Evolutionary conservation across 306 rosid species (phyloP), one percentile per base, ranked within the genome.

Genomic region (Senna tora): DNA sequence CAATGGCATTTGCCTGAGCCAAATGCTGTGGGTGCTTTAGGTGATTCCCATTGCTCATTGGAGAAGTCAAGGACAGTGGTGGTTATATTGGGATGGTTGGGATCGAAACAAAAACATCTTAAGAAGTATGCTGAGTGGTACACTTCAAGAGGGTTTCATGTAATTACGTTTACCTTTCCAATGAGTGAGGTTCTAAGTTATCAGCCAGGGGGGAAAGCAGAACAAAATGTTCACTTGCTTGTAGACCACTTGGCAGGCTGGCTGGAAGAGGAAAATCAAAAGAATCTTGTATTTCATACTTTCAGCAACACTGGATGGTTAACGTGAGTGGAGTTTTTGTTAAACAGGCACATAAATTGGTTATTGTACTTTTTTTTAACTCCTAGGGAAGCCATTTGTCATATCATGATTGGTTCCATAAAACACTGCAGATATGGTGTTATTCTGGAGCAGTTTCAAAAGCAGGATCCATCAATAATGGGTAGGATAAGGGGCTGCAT

Each of bases 241-340:
- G 97, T 86, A 30, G 62, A 84, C 61, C 99, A 94, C 83, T 83
- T 94, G 86, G 87, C 88, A 69, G 97, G 76, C 38, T 94, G 99
- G 97, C 86, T 94, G 45, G 97, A 94, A 75, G 99, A 81, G 85
- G 99, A 94, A 67, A 73, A 80, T 49, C 85, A 87, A 41, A 94
- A 94, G 89, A 91, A 86, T 88, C 78, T 94, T 7, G 86, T 91
- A 21, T 94, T 94, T 67, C 99, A 94, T 73, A 89, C 99, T 79
- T 94, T 94, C 79, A 94, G 99, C 84, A 94, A 94, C 86, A 94
- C 99, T 34, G 99, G 99, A 69, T 94, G 99, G 99, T 79, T 94
- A 77, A 86, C 93, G 99, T 94, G 67, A 81, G 99, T 81, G 10
- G 13, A 8, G 19, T 62, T 54, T 58, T 25, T 68, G 7, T 13